These are phyloP conservation scores for Tilletia indica DNA, from an alignment of 1,284 basidiomycete species.

Conservation along the genomic window DNA sequence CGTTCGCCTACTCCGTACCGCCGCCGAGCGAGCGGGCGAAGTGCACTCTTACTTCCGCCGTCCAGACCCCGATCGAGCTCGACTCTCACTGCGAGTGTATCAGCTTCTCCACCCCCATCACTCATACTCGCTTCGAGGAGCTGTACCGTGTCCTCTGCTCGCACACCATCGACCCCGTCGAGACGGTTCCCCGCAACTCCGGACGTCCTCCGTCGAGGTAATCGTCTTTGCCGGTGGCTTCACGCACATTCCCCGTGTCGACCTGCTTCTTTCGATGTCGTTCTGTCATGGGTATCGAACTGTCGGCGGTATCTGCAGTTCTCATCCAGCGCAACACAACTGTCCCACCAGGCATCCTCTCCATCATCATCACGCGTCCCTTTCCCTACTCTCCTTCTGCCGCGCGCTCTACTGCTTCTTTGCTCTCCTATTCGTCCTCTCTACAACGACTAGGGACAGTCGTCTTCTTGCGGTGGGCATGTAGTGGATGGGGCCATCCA, in stretches of 20 bases:
- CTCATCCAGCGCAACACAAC: slow-evolving; percentile 99
- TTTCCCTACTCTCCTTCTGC: too few species aligned
- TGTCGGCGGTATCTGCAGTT: slow-evolving; percentile 96
- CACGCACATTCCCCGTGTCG: slow-evolving; percentile 96
- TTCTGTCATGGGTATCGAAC: slow-evolving; percentile 93
- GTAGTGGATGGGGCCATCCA: too few species aligned
- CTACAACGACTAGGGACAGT: too few species aligned
- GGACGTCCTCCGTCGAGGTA: slow-evolving; percentile 86
- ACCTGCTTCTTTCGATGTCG: slow-evolving; percentile 95
- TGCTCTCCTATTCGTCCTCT: too few species aligned
- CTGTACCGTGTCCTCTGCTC: slow-evolving; percentile 96
- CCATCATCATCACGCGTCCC: too few species aligned
- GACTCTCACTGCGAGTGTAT: slow-evolving; percentile 97
- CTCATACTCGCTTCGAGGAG: slow-evolving; percentile 98
- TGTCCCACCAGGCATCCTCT: too few species aligned
- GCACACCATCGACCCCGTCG: slow-evolving; percentile 91
- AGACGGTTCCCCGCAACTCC: slow-evolving; percentile 95
- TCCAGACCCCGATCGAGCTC: slow-evolving; percentile 95
- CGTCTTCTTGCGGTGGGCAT: too few species aligned
- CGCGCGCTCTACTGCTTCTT: too few species aligned
- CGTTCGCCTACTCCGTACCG: slow-evolving; percentile 92
- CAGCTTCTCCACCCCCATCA: slow-evolving; percentile 97
- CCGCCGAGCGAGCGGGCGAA: slow-evolving; percentile 99
- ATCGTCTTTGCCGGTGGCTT: slow-evolving; percentile 98
- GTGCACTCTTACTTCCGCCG: slow-evolving; percentile 92